These are phyloP conservation scores for Globisporangium emineosum DNA, from an alignment of 352 stramenopile species.

Conservation along the genomic window DNA sequence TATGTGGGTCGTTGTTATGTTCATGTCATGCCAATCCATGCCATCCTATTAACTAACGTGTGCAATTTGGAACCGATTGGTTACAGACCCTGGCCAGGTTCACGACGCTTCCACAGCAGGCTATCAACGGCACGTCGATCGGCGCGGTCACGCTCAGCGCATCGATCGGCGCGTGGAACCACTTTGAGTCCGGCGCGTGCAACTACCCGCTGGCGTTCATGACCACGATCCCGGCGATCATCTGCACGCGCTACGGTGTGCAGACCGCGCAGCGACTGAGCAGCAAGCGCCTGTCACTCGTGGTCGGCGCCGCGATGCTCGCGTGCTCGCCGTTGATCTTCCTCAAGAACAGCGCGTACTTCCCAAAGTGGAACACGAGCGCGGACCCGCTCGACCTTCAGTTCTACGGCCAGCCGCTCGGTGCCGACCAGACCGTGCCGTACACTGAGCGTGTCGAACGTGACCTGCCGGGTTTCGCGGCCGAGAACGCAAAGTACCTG, in stretches of 20 bases:
- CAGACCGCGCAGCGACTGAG: conserved; percentile 69
- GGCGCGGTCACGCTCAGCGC: conserved; percentile 70
- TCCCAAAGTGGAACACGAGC: conserved; percentile 65
- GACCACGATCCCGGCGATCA: conserved; percentile 70
- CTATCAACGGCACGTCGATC: conserved; percentile 82
- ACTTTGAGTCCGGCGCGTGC: conserved; percentile 61
- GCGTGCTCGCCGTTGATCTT: conserved; percentile 75
- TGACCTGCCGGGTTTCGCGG: conserved; percentile 43
- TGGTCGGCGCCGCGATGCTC: conserved; percentile 80
- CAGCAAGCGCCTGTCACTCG: conserved; percentile 70
- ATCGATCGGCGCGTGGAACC: conserved; percentile 69
- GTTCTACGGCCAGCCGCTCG: conserved; percentile 47
- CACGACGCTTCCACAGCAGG: conserved; percentile 73
- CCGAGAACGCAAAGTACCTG: conserved; percentile 77
- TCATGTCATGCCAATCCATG: not conserved
- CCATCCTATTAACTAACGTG: not conserved
- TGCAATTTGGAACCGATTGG: too few species aligned
- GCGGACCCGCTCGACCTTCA: conserved; percentile 69
- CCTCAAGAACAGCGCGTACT: conserved; percentile 76
- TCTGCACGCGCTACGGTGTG: conserved; percentile 79
- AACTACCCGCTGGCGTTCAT: conserved; percentile 73
- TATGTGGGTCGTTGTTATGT: conserved; percentile 18
- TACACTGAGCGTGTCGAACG: conserved; percentile 45
- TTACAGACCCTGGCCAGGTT: conserved; percentile 74
- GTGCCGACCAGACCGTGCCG: conserved; percentile 18